phyloP scores from a whole-genome alignment of 2,329 filamentous ascomycete species.

The Pseudocercospora cruenta region DNA sequence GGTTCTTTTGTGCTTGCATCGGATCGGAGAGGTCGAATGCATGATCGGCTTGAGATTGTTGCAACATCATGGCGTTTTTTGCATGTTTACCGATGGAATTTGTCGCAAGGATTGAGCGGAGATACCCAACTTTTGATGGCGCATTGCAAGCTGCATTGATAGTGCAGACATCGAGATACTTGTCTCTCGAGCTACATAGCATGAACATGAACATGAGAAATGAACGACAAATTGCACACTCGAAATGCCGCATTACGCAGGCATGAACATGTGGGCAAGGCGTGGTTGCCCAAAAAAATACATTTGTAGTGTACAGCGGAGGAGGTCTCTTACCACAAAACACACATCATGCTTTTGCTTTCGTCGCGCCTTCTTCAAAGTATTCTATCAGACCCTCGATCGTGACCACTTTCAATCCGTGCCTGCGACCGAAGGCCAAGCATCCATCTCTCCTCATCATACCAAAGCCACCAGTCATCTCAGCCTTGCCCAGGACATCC shows the following conservation, averaged over 20 bases:
- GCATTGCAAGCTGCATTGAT: not conserved
- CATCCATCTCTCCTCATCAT: slow-evolving; percentile 94
- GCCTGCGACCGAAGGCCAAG: slow-evolving; percentile 82
- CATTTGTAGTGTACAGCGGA: slow-evolving; percentile 9
- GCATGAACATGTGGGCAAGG: not conserved
- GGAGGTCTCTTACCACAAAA: not conserved
- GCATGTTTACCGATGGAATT: not conserved
- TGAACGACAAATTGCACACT: not conserved
- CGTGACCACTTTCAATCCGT: slow-evolving; percentile 90
- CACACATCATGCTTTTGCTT: slow-evolving; percentile 17
- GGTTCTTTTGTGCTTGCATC: not conserved
- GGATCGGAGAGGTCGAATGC: not conserved
- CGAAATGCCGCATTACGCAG: not conserved
- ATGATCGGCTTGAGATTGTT: not conserved
- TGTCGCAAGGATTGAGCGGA: not conserved
- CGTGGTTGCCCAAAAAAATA: not conserved
- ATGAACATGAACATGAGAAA: not conserved
- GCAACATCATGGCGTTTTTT: not conserved
- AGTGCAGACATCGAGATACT: not conserved
- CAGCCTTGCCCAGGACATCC: slow-evolving; percentile 68
- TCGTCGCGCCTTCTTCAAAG: slow-evolving; percentile 57
- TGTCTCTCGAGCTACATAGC: not conserved
- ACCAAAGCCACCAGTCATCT: slow-evolving; percentile 66
- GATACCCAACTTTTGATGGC: not conserved
- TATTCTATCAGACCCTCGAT: slow-evolving; percentile 87